Evolutionary conservation across 495 filamentous ascomycete genomes (phyloP), one percentile per base, ranked within the genome.

Genomic region (Penicillium taxi): DNA sequence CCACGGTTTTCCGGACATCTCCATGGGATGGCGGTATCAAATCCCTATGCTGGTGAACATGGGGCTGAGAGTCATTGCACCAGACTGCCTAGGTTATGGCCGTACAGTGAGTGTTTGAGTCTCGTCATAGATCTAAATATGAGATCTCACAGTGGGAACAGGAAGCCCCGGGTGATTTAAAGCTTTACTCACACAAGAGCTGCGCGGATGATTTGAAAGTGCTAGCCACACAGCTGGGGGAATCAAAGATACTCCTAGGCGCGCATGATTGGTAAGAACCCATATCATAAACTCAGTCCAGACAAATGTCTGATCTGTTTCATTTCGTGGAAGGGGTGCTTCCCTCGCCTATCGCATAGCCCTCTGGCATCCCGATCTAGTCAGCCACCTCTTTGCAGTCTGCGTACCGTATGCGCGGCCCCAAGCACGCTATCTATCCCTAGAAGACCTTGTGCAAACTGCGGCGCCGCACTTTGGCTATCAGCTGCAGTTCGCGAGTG

Each of bases 41-140:
- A 86, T 96, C 51, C 86, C 86, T 6, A 63, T 75, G 56, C 66
- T 93, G n/a, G 44, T 82, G 3, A 65, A 77, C 9, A 62, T 77
- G 52, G 79, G 78, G 6, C 67, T 86, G 30, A 70, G 79, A 25
- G 81, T 91, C 24, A 73, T 93, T 26, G 82, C 74, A 9, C 82
- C 86, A 3, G 84, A 93, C 53, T 73, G 84, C 61, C 74, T 93
- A 30, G 86, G 87, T 38, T 94, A 82, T 47, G 83, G 82, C n/a
- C 64, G 72, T 37, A 88, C 83, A 12, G 80, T 84, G 55, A 30
- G 66, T 31, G 14, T 19, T 15, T 2, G 29, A 9, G 15, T 26
- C 34, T 23, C 2, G 6, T n/a, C n/a, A 16, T 31, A 25, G 21
- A 32, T 16, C 12, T 27, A 19, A 17, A 21, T 20, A 35, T 2